Base-by-base conservation (phyloP, 805 yeast genomes). In the Pichia scutulata region DNA sequence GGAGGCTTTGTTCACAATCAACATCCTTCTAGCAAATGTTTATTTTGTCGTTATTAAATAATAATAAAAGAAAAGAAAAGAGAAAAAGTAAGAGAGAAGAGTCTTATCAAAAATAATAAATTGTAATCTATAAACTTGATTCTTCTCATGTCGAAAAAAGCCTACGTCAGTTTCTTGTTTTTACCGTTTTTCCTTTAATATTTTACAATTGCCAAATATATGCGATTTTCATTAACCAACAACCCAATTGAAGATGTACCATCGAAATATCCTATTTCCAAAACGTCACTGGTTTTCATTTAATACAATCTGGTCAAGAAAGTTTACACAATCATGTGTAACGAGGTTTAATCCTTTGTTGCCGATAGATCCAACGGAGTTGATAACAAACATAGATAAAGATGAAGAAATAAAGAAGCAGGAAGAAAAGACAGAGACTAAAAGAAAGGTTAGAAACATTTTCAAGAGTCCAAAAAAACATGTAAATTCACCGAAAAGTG, bases 351-450 rank as follows among this genome's bases (percentile, higher is more conserved):
- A 72, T 49, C 75, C 76, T 7, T 54, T 71, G n/a, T 45, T 70
- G 9, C 75, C 76, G 3, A 64, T 72, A 47, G 76, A 71, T 52
- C 67, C 73, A 7, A 51, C 69, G 0, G 75, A 71, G 25, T 69
- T 70, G 39, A 49, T 70, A 8, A 7, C 43, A 16, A 39, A 42
- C 14, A 13, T 45, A 5, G 47, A 52, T 66, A 63, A 47, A 60
- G 57, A 62, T 14, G 44, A 44, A 25, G 42, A 49, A 13, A 39
- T 24, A 6, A 19, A 16, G 16, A 24, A 62, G 44, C 59, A 52
- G 65, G 64, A 48, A 60, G 57, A 63, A 10, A 30, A n/a, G 14
- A 40, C 40, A 2, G 25, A 25, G 4, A 18, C 26, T 3, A 41
- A 61, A 43, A 59, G 66, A 39, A 42, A 64, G 63, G 52, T 61